Evolutionary conservation across 202 grass and related monocot genomes (phyloP), one percentile per base, ranked within the genome.

Genomic region (Bolboschoenoplectus hybrid): DNA sequence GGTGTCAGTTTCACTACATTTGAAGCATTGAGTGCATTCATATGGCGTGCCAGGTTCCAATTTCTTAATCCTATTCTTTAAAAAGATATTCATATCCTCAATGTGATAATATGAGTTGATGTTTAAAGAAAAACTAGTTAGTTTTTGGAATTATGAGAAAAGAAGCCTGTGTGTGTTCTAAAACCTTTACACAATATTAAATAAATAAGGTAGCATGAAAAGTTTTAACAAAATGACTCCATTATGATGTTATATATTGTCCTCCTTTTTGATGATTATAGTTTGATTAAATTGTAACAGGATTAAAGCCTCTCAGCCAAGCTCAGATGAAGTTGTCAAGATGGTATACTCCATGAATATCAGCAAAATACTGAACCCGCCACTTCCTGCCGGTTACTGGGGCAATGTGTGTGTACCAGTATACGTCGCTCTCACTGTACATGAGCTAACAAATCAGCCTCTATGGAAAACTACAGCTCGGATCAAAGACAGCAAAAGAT

Each of bases 321-420:
- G 2, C 74, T 9, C 84, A 7, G 75, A 92, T n/a, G 80, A 93
- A 85, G 51, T 68, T 6, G 89, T 97, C 67, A 95, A 93, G 81
- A 92, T 97, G 88, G 95, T 97, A 1, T 97, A 97, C 84, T 93
- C 92, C 4, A 95, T 95, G 95, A 95, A 97, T 83, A 92, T 95
- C 41, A 91, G 85, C 87, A 93, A 74, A 19, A 63, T 93, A 53
- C 63, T 97, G 12, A 38, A 85, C 12, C 90, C 85, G 17, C 43
- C 60, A 39, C 72, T 94, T 6, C 89, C 92, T 0, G 61, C 80
- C 0, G 88, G 89, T 0, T 90, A 94, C 74, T 97, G 92, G 95
- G 95, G 92, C 83, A 97, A 97, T 83, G 85, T 92, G 81, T 97
- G 95, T 76, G 88, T 94, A 13, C 94, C 95, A 0, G 92, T 94